Base-by-base conservation (phyloP, 306 rosid species). In the Sesbania bispinosa region DNA sequence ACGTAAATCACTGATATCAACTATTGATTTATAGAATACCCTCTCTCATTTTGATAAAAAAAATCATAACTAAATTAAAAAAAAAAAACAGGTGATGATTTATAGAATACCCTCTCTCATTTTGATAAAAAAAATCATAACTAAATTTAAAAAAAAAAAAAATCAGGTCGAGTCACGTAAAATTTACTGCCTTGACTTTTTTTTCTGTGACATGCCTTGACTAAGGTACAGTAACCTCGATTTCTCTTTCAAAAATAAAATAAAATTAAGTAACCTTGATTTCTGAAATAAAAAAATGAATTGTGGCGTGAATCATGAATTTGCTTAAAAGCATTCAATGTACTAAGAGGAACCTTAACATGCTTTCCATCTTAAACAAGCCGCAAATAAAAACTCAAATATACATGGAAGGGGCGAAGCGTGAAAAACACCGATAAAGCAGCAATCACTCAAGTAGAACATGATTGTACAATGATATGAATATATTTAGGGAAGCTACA, bases 321-420 rank as follows among this genome's bases (percentile, higher is more conserved):
- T 67, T 24, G 63, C 68, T 32, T 27, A 29, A 54, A 53, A 47
- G 64, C 67, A 67, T 51, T 51, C 42, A 72, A 43, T 57, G 35
- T 26, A 35, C 45, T 81, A 10, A 67, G 15, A 51, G 39, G 43
- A 60, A 67, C 33, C 66, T 64, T 15, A 10, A 41, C 21, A 60
- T 42, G 55, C n/a, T 42, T 60, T 36, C 69, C 74, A 35, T 57
- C 35, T 64, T 57, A 62, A 61, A 67, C 64, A 81, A 7, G 30
- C 48, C 51, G 21, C 23, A 15, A 7, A 77, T 43, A 60, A 57
- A 72, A 72, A 41, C 4, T 46, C 48, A 62, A 46, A 77, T 82
- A 70, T 78, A 86, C 78, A 76, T 48, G 46, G 20, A 43, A 59
- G 75, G 74, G 29, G 47, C 35, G 29, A 67, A 42, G 69, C 64